These are phyloP conservation scores for Magnolia kwangsiensis DNA, from an alignment of 164 flowering plant species.

Conservation along the genomic window DNA sequence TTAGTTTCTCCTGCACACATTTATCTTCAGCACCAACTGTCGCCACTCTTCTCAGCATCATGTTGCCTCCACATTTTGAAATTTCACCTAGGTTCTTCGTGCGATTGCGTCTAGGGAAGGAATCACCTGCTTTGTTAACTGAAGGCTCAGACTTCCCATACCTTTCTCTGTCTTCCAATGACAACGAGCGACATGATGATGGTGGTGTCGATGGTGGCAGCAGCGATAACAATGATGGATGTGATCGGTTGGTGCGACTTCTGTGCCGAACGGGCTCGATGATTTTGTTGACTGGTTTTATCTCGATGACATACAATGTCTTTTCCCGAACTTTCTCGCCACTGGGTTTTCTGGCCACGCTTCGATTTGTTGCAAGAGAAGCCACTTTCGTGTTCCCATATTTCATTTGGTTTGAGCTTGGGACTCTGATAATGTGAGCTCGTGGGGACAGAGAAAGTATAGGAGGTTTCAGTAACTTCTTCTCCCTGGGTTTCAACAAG, in stretches of 20 bases:
- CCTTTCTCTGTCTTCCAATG: slow-evolving; percentile 7
- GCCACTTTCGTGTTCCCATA: slow-evolving; percentile 20
- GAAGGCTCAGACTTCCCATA: slow-evolving; percentile 9
- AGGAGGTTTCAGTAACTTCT: slow-evolving; percentile 21
- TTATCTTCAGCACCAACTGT: slow-evolving; percentile 10
- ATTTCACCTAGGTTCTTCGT: slow-evolving; percentile 12
- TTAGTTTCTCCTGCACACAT: slow-evolving; percentile 29
- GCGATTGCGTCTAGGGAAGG: slow-evolving; percentile 14
- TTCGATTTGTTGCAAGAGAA: slow-evolving; percentile 25
- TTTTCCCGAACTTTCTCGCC: slow-evolving; percentile 32
- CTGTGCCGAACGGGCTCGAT: slow-evolving; percentile 2
- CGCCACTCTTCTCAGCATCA: slow-evolving; percentile 18
- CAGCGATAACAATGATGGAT: slow-evolving; percentile 12
- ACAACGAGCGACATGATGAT: slow-evolving; percentile 6
- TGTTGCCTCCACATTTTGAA: slow-evolving; percentile 17
- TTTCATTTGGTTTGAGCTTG: slow-evolving; percentile 28
- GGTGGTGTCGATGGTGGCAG: slow-evolving; percentile 9
- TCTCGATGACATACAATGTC: slow-evolving; percentile 34
- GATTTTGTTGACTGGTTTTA: slow-evolving; percentile 21
- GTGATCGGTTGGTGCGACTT: slow-evolving; percentile 3
- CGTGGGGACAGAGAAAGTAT: slow-evolving; percentile 27
- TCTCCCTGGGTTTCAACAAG: slow-evolving; percentile 26
- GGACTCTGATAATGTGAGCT: slow-evolving; percentile 24
- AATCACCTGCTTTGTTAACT: slow-evolving; percentile 10
- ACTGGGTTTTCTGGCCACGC: slow-evolving; percentile 12